phyloP scores from a whole-genome alignment of 2,329 filamentous ascomycete species.

The Sordariomycetes sp. region DNA sequence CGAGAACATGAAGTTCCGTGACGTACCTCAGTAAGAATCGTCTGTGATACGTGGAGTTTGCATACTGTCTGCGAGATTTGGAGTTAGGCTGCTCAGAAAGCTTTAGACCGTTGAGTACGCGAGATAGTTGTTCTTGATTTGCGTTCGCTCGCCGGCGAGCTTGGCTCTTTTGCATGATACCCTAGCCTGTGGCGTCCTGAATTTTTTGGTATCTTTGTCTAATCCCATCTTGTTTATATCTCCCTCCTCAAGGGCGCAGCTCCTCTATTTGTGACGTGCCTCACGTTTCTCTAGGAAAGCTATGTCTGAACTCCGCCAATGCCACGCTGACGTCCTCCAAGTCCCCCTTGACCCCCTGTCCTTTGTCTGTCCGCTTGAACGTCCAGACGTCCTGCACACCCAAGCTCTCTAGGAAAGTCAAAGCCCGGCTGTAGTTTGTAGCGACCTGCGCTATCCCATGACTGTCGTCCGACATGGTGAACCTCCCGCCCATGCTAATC shows the following conservation, averaged over 20 bases:
- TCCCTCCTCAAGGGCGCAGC: constrained; percentile 2
- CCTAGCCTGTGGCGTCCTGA: constrained; percentile 6
- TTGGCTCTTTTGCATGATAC: constrained; percentile 13
- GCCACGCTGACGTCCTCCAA: constrained; percentile 34
- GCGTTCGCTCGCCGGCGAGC: constrained; percentile 1
- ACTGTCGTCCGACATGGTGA: constrained; percentile 92
- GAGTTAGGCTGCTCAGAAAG: not conserved
- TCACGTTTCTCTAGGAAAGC: constrained; percentile 10
- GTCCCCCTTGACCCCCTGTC: constrained; percentile 19
- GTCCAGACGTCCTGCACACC: constrained; percentile 57
- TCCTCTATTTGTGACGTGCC: constrained; percentile 4
- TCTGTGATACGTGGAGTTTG: too few relatives aligned
- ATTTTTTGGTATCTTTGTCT: constrained; percentile 6
- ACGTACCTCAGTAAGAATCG: too few relatives aligned
- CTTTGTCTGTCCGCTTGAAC: constrained; percentile 26
- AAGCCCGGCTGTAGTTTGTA: constrained; percentile 66
- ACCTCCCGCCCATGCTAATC: constrained; percentile 62
- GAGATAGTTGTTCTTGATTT: constrained; percentile 1
- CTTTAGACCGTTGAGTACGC: not conserved
- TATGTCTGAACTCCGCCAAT: constrained; percentile 27
- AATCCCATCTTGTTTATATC: constrained; percentile 5
- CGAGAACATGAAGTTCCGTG: not conserved
- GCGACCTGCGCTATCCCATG: constrained; percentile 81
- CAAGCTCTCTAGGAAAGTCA: constrained; percentile 60
- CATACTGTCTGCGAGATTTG: too few relatives aligned